phyloP scores from a whole-genome alignment of 805 yeast species.

The Teunomyces barrocoloradensis region DNA sequence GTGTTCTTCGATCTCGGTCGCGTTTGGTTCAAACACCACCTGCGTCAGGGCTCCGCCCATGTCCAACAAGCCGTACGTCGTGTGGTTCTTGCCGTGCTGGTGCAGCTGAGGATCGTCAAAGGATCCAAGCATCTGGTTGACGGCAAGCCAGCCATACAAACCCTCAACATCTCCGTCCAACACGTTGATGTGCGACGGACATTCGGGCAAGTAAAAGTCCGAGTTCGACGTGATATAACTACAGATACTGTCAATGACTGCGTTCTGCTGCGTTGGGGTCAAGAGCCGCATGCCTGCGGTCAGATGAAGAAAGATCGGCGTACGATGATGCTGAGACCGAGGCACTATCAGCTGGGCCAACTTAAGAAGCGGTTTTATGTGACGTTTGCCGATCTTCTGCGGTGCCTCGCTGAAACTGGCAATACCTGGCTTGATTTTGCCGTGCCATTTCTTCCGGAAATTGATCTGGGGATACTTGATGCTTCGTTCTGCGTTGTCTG shows the following conservation, averaged over 20 bases:
- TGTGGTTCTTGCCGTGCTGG: slow-evolving; percentile 42
- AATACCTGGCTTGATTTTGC: slow-evolving; percentile 56
- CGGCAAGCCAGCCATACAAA: slow-evolving; percentile 62
- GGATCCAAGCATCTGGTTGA: slow-evolving; percentile 53
- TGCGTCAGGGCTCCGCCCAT: slow-evolving; percentile 70
- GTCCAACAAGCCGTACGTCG: slow-evolving; percentile 56
- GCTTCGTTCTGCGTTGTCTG: slow-evolving; percentile 2
- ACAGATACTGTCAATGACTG: slow-evolving; percentile 49
- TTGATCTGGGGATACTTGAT: slow-evolving; percentile 27
- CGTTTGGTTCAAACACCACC: slow-evolving; percentile 59
- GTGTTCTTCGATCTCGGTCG: slow-evolving; percentile 44
- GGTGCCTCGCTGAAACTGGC: slow-evolving; percentile 49
- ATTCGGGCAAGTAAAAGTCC: slow-evolving; percentile 58
- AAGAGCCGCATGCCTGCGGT: slow-evolving; percentile 68
- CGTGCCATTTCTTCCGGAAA: slow-evolving; percentile 45
- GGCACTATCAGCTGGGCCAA: slow-evolving; percentile 55
- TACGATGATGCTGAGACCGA: slow-evolving; percentile 53
- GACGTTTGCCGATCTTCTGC: slow-evolving; percentile 50
- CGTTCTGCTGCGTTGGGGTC: slow-evolving; percentile 48
- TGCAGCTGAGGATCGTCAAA: slow-evolving; percentile 37
- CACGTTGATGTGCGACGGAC: slow-evolving; percentile 55
- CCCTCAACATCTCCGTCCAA: slow-evolving; percentile 69
- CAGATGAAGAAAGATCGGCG: slow-evolving; percentile 68
- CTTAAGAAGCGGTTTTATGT: slow-evolving; percentile 47
- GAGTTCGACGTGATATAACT: slow-evolving; percentile 45